Conservation (phyloP, 352 stramenopile genomes). For the Phytophthora macrochlamydospora region DNA sequence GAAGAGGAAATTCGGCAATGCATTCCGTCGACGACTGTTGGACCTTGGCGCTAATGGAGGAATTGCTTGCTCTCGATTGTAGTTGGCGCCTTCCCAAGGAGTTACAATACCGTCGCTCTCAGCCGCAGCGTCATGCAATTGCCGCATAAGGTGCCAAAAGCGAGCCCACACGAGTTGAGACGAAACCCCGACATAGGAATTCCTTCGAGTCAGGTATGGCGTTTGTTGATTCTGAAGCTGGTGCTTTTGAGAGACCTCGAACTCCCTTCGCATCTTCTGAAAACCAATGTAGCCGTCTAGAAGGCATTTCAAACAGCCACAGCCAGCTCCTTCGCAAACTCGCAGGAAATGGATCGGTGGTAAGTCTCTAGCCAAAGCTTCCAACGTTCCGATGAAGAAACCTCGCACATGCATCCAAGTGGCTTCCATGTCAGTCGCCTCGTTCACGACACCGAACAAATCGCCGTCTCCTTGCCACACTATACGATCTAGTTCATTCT, state of each 20-base stretch:
- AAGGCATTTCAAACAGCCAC: constrained; percentile 83
- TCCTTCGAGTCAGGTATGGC: constrained; percentile 10
- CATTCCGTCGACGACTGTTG: constrained; percentile 44
- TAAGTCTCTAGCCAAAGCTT: constrained; percentile 62
- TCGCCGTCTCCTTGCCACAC: constrained; percentile 77
- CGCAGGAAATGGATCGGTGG: constrained; percentile 58
- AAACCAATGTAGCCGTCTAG: constrained; percentile 83
- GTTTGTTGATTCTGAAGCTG: constrained; percentile 12
- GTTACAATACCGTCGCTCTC: constrained; percentile 71
- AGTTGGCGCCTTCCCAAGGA: constrained; percentile 49
- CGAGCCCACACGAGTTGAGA: constrained; percentile 73
- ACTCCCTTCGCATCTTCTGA: constrained; percentile 72
- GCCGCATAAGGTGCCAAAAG: constrained; percentile 85
- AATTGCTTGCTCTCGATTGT: constrained; percentile 31
- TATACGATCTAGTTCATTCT: constrained; percentile 73
- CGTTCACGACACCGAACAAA: constrained; percentile 71
- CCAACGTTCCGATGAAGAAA: constrained; percentile 78
- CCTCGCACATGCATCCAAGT: constrained; percentile 59
- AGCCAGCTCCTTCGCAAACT: constrained; percentile 72
- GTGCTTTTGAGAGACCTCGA: constrained; percentile 23
- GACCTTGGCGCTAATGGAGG: constrained; percentile 48
- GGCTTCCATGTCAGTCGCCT: constrained; percentile 58
- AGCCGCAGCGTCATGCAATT: constrained; percentile 69
- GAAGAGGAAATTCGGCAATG: constrained; percentile 73
- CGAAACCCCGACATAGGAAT: constrained; percentile 46